Evolutionary conservation across 1,284 basidiomycete species (phyloP).

Genomic region (Calocybe gambosa): DNA sequence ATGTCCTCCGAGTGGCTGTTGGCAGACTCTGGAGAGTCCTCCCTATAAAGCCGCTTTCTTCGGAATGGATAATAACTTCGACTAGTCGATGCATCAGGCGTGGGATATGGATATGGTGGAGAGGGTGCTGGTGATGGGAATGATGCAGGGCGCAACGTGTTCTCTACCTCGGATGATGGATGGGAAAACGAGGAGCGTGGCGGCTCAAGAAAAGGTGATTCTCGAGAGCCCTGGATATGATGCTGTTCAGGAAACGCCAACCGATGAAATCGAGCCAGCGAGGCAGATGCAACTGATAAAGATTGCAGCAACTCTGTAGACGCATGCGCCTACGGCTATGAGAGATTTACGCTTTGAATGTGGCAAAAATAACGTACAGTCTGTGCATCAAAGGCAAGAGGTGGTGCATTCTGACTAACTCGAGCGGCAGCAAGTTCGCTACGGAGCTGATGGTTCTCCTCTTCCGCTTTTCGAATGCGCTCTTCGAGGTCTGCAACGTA

Average conservation of each 20-base stretch:
- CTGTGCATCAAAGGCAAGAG: slow-evolving; percentile 31
- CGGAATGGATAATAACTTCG: slow-evolving; percentile 9
- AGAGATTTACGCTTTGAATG: slow-evolving; percentile 1
- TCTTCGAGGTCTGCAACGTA: slow-evolving; percentile 53
- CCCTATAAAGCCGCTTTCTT: slow-evolving; percentile 21
- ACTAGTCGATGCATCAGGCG: slow-evolving; percentile 8
- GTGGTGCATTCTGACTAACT: slow-evolving; percentile 26
- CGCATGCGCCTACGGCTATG: slow-evolving; percentile 33
- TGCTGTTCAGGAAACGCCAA: slow-evolving; percentile 26
- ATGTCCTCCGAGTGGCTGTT: slow-evolving; percentile 9
- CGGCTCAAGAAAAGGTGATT: slow-evolving; percentile 3
- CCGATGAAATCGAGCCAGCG: slow-evolving; percentile 41
- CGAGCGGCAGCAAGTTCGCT: slow-evolving; percentile 40
- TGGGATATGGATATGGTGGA: slow-evolving; percentile 17
- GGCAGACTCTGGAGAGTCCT: slow-evolving; percentile 20
- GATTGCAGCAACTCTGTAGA: slow-evolving; percentile 47
- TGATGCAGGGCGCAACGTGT: slow-evolving; percentile 13
- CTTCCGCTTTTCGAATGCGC: slow-evolving; percentile 44
- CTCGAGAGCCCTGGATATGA: slow-evolving; percentile 2
- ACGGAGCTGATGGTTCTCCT: slow-evolving; percentile 45
- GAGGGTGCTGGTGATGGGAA: slow-evolving; percentile 23
- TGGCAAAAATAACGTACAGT: slow-evolving; percentile 29
- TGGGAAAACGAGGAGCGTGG: slow-evolving; percentile 9
- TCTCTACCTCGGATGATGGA: slow-evolving; percentile 1
- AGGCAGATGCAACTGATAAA: slow-evolving; percentile 38